Evolutionary conservation across 2,329 filamentous ascomycete species (phyloP), one percentile per base, ranked within the genome.

Genomic region (Diaporthe vexans): DNA sequence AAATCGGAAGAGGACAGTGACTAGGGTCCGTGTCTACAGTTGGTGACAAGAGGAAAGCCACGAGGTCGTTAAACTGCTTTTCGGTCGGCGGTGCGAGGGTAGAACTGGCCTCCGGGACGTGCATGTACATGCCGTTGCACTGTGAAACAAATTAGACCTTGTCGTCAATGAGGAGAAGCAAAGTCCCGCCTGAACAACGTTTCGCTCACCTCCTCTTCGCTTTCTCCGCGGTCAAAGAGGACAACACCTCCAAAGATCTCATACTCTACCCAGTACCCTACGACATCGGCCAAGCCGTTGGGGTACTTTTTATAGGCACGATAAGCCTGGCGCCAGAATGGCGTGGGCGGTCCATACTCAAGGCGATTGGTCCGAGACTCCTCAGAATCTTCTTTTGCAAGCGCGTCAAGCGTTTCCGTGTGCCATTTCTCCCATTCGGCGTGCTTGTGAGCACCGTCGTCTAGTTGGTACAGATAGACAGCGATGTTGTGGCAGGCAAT

Each of bases 401-500:
- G 72, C 72, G 17, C 81, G 56, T 0, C 73, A 24, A 57, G 52
- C 51, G 35, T 46, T 48, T 48, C 56, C 15, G 17, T 70, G 15
- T 35, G 52, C 67, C 67, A 58, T 6, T 26, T 24, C 52, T 70
- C 37, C 67, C 67, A 70, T 56, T 70, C 76, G 8, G 81, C 78
- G 4, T 79, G 75, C 13, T 79, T 78, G 26, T 81, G 79, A 0
- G 77, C 40, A 21, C 73, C 74, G 0, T 76, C 72, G 8, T 78
- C 77, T 1, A 78, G 61, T 5, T 78, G 65, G 24, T 77, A 81
- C 0, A 83, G 61, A 1, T 67, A 54, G 0, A 79, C 78, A 0
- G 79, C 82, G 7, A 83, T 79, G 7, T 82, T 72, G 54, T 84
- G 82, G 2, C 81, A 63, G 2, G 79, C 74, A 29, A 78, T 40